Conservation (phyloP, 192 early-diverging fungal species). For the Chytriomyces hyalinus region DNA sequence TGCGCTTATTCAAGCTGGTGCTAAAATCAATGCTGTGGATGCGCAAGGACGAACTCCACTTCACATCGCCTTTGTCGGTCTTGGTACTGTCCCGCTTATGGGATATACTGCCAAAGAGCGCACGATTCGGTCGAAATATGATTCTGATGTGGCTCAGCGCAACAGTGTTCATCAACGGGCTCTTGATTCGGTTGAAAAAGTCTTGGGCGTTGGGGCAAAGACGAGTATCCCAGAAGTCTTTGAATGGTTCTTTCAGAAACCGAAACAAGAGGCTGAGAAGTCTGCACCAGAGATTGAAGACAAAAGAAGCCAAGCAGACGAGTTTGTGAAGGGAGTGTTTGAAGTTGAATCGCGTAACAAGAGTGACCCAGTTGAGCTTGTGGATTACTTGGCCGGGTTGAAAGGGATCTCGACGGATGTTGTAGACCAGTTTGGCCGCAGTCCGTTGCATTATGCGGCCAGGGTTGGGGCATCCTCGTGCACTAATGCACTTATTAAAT, state of each 20-base stretch:
- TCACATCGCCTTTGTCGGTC: conserved; percentile 54
- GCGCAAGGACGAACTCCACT: conserved; percentile 56
- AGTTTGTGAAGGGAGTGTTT: conserved; percentile 40
- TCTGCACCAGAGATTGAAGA: conserved; percentile 9
- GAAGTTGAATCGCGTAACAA: conserved; percentile 32
- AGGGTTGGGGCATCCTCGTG: conserved; percentile 57
- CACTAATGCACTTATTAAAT: conserved; percentile 44
- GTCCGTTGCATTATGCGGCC: conserved; percentile 62
- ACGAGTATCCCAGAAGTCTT: conserved; percentile 10
- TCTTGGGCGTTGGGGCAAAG: conserved; percentile 9
- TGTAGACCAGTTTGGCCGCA: conserved; percentile 57
- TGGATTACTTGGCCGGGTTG: conserved; percentile 44
- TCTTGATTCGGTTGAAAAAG: not conserved
- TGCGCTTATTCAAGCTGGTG: conserved; percentile 47
- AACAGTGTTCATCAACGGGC: not conserved
- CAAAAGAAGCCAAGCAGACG: conserved; percentile 22
- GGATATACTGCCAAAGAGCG: conserved; percentile 31
- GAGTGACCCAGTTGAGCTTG: conserved; percentile 59
- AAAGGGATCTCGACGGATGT: conserved; percentile 39
- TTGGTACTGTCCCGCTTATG: conserved; percentile 51
- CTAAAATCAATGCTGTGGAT: conserved; percentile 56
- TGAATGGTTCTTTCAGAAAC: conserved; percentile 24
- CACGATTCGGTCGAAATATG: conserved; percentile 28
- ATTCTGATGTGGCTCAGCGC: not conserved
- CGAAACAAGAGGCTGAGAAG: conserved; percentile 7